Conservation (phyloP, 768 basidiomycete genomes). For the Auriscalpium vulgare region DNA sequence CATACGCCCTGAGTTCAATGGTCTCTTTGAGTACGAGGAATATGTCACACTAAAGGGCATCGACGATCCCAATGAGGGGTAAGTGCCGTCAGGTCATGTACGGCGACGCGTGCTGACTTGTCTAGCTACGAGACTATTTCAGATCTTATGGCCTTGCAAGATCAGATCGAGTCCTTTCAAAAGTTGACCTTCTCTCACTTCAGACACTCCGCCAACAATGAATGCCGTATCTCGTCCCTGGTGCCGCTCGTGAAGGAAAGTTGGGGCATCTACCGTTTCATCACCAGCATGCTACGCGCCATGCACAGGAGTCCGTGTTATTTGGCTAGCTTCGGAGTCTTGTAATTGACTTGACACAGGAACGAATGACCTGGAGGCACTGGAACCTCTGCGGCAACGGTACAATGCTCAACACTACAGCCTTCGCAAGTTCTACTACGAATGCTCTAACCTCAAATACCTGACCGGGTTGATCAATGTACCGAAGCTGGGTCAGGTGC, state of each 20-base stretch:
- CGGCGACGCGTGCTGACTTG: no score
- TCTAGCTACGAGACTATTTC: conserved; percentile 88
- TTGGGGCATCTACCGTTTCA: conserved; percentile 98
- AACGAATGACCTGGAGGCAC: conserved; percentile 80
- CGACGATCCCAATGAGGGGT: conserved; percentile 99
- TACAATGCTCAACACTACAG: conserved; percentile 89
- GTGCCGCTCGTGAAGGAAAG: conserved; percentile 98
- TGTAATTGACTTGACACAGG: conserved; percentile 37
- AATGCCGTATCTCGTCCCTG: conserved; percentile 92
- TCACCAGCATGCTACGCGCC: conserved; percentile 96
- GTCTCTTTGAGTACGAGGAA: conserved; percentile 97
- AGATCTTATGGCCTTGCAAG: conserved; percentile 95
- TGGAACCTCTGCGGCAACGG: conserved; percentile 83
- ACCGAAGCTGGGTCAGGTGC: conserved; percentile 87
- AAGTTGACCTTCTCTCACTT: conserved; percentile 97
- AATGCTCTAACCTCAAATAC: conserved; percentile 98
- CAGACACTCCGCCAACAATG: conserved; percentile 84
- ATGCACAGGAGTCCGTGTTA: conserved; percentile 78
- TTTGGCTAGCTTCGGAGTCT: neutral
- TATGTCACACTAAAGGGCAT: conserved; percentile 96
- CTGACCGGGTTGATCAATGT: conserved; percentile 97
- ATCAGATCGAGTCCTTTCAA: conserved; percentile 98
- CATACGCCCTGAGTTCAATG: conserved; percentile 94
- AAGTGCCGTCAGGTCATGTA: conserved; percentile 19
- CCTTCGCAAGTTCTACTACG: conserved; percentile 96